A percentile compares a stretch with the other conserved stretches of the same genome.
These are phyloP conservation scores for Pestalotiopsis sp. DNA, from an alignment of 2,329 filamentous ascomycete genomes.

Conservation along the genomic window DNA sequence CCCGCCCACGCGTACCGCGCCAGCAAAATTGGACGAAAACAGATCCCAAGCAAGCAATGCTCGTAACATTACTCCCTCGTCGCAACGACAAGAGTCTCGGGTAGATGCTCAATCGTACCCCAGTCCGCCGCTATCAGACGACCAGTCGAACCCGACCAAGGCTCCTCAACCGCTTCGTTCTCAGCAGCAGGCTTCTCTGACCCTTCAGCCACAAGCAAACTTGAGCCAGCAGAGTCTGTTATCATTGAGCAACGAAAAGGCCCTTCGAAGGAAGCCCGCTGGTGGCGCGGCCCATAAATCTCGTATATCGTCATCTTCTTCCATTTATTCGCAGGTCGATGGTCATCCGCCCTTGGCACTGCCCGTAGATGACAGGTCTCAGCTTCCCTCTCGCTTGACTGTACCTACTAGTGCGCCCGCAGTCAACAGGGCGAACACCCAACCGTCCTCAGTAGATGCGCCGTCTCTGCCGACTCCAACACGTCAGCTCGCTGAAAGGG, in stretches of 20 bases:
- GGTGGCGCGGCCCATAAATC: slow-evolving; percentile 26
- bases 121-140: slow-evolving; percentile 37
- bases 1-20: slow-evolving; percentile 9
- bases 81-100: slow-evolving; percentile 10
- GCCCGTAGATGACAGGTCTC: slow-evolving; percentile 40
- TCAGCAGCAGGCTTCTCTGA: slow-evolving; percentile 11
- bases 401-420: slow-evolving; percentile 62
- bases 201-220: slow-evolving; percentile 16
- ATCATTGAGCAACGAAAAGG: slow-evolving; percentile 31
- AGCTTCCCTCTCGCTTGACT: slow-evolving; percentile 63
- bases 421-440: slow-evolving; percentile 40
- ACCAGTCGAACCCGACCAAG: slow-evolving; percentile 19
- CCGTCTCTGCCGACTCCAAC: slow-evolving; percentile 38
- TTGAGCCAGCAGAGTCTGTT: slow-evolving; percentile 21
- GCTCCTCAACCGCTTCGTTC: slow-evolving; percentile 8
- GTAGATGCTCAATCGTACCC: slow-evolving; percentile 28
- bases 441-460: slow-evolving; percentile 34
- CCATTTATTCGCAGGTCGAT: slow-evolving; percentile 34
- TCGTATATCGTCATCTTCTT: slow-evolving; percentile 34
- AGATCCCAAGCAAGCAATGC: slow-evolving; percentile 27
- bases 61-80: slow-evolving; percentile 37
- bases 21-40: slow-evolving; percentile 9
- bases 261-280: slow-evolving; percentile 46
- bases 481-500: slow-evolving; percentile 29
- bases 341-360: slow-evolving; percentile 22